Conservation (phyloP, 306 rosid species). For the Vigna unguiculata region DNA sequence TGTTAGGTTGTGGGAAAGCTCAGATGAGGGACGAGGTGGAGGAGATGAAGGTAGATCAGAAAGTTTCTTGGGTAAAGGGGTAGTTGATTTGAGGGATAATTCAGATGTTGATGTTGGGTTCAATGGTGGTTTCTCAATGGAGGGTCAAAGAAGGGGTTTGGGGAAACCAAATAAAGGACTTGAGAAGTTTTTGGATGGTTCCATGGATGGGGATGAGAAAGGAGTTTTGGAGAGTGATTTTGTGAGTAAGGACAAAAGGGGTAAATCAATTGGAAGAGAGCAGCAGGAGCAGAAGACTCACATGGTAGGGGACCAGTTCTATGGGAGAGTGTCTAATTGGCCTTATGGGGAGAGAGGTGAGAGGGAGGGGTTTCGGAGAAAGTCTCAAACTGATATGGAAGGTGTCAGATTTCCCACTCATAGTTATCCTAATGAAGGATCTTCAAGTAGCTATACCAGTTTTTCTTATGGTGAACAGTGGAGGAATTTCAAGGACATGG, state of each 20-base stretch:
- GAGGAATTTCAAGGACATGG: slow-evolving; percentile 56
- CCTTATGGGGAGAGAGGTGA: slow-evolving; percentile 60
- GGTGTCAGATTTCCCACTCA: slow-evolving; percentile 73
- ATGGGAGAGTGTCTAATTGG: slow-evolving; percentile 62
- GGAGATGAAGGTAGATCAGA: slow-evolving; percentile 58
- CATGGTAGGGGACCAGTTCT: slow-evolving; percentile 49
- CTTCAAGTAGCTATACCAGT: slow-evolving; percentile 57
- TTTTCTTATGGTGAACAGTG: slow-evolving; percentile 59
- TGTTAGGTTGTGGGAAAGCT: slow-evolving; percentile 63
- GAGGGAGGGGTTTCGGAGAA: slow-evolving; percentile 55
- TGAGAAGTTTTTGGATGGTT: slow-evolving; percentile 48
- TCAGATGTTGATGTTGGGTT: slow-evolving; percentile 66
- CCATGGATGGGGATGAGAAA: slow-evolving; percentile 45
- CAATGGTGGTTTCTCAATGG: slow-evolving; percentile 46
- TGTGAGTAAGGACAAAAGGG: slow-evolving; percentile 41
- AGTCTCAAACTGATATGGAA: slow-evolving; percentile 57
- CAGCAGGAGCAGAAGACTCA: slow-evolving; percentile 50
- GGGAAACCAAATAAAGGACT: slow-evolving; percentile 50
- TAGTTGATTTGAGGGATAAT: slow-evolving; percentile 55
- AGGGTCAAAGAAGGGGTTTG: slow-evolving; percentile 52
- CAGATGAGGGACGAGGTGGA: slow-evolving; percentile 67
- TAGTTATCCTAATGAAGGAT: slow-evolving; percentile 68
- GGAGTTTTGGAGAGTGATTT: slow-evolving; percentile 50
- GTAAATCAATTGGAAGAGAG: slow-evolving; percentile 54
- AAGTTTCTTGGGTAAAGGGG: slow-evolving; percentile 59